phyloP scores from a whole-genome alignment of 73 alveolate species.

The Paramecium primaurelia region DNA sequence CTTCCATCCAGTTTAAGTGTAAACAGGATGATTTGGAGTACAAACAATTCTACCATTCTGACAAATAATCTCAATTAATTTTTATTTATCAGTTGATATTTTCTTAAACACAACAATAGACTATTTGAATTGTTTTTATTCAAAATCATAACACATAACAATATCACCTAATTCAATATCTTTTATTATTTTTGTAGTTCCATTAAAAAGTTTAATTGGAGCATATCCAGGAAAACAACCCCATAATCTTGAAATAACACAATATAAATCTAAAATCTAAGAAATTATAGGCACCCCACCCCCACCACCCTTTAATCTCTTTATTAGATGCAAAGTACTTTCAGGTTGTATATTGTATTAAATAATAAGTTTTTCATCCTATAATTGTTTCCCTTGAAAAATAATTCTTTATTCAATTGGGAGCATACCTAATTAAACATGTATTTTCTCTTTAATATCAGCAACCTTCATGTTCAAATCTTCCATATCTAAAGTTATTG shows the following conservation, averaged over 20 bases:
- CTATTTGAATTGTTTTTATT: background rate
- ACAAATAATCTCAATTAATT: background rate
- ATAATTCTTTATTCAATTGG: no score
- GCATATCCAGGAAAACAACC: background rate
- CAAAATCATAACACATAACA: background rate
- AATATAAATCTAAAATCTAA: no score
- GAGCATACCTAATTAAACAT: no score
- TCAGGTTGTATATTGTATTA: background rate
- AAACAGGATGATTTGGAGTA: background rate
- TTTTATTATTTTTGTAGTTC: background rate
- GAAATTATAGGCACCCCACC: no score
- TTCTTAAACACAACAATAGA: background rate
- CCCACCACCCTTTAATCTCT: no score
- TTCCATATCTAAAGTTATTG: no score
- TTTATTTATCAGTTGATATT: background rate
- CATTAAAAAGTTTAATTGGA: background rate
- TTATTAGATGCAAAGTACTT: background rate
- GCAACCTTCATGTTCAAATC: background rate
- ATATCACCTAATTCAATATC: background rate
- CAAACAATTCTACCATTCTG: background rate
- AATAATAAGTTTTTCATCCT: background rate
- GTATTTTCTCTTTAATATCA: no score
- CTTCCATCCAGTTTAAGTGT: background rate
- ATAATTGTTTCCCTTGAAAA: background rate
- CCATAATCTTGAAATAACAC: no score